These are phyloP conservation scores for Helotiales sp. DNA, from an alignment of 2,329 filamentous ascomycete genomes.

Conservation along the genomic window DNA sequence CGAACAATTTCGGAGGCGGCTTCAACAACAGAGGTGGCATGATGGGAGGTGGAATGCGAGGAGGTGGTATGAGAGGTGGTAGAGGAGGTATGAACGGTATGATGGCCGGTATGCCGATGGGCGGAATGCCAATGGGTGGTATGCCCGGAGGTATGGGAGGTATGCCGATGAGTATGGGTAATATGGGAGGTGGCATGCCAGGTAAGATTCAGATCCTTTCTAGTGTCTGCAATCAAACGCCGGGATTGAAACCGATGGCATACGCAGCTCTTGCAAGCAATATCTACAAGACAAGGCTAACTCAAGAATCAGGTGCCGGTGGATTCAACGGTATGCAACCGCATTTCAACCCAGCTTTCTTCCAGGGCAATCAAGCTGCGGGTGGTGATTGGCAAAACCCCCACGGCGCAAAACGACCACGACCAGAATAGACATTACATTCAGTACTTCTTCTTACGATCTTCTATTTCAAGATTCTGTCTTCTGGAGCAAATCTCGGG, in stretches of 20 bases:
- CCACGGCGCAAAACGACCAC: conserved; percentile 76
- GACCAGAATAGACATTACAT: conserved; percentile 55
- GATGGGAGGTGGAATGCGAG: conserved; percentile 49
- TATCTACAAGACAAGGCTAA: conserved; percentile 7
- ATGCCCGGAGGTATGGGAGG: conserved; percentile 44
- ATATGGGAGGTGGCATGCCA: conserved; percentile 55
- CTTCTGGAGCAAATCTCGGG: conserved; percentile 8
- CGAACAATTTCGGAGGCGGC: conserved; percentile 51
- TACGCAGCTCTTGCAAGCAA: neutral
- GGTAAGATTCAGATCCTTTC: conserved; percentile 44
- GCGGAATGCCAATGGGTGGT: conserved; percentile 51
- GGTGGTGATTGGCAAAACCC: conserved; percentile 71
- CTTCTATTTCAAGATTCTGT: conserved; percentile 3
- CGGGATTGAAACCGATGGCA: neutral
- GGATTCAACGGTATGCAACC: conserved; percentile 69
- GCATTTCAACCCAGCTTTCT: conserved; percentile 75
- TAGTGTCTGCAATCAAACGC: neutral
- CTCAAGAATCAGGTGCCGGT: conserved; percentile 40
- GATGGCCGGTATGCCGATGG: conserved; percentile 53
- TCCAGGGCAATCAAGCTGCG: conserved; percentile 50
- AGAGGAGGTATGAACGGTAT: conserved; percentile 51
- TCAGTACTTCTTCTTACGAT: neutral
- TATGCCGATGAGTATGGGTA: conserved; percentile 44
- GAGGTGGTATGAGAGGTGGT: conserved; percentile 59
- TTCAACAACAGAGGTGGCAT: conserved; percentile 53